These are phyloP conservation scores for Herpotrichia juniperi DNA, from an alignment of 2,329 filamentous ascomycete genomes.

Conservation along the genomic window DNA sequence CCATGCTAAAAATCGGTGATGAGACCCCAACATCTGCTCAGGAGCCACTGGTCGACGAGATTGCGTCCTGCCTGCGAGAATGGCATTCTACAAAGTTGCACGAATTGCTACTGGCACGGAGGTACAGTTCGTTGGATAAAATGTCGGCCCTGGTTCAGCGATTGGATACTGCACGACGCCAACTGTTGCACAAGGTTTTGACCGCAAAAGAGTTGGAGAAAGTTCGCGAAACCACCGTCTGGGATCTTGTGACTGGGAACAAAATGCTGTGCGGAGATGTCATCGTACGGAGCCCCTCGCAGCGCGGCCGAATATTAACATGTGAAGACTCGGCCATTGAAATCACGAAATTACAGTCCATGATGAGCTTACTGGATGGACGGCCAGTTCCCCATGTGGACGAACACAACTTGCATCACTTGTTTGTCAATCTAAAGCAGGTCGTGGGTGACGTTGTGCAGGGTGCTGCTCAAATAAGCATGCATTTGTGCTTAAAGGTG, in stretches of 20 bases:
- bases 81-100: slow-evolving; percentile 99
- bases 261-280: slow-evolving; percentile 93
- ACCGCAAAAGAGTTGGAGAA: slow-evolving; percentile 82
- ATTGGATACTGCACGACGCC: slow-evolving; percentile 84
- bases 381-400: slow-evolving; percentile 73
- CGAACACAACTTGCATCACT: slow-evolving; percentile 76
- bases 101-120: slow-evolving; percentile 80
- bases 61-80: slow-evolving; percentile 93
- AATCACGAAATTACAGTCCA: slow-evolving; percentile 86
- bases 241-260: slow-evolving; percentile 93
- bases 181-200: slow-evolving; percentile 92
- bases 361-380: slow-evolving; percentile 92
- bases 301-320: slow-evolving; percentile 84
- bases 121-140: slow-evolving; percentile 81
- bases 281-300: slow-evolving; percentile 87
- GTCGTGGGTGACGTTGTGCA: slow-evolving; percentile 79
- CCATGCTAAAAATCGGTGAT: slow-evolving; percentile 96
- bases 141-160: slow-evolving; percentile 80
- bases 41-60: slow-evolving; percentile 95
- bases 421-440: slow-evolving; percentile 82
- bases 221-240: slow-evolving; percentile 88
- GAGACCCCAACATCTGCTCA: slow-evolving; percentile 88
- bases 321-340: slow-evolving; percentile 93
- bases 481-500: slow-evolving; percentile 77
- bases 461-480: slow-evolving; percentile 71